Base-by-base conservation (phyloP, 2,329 filamentous ascomycete species). In the Mycocentrospora acerina region DNA sequence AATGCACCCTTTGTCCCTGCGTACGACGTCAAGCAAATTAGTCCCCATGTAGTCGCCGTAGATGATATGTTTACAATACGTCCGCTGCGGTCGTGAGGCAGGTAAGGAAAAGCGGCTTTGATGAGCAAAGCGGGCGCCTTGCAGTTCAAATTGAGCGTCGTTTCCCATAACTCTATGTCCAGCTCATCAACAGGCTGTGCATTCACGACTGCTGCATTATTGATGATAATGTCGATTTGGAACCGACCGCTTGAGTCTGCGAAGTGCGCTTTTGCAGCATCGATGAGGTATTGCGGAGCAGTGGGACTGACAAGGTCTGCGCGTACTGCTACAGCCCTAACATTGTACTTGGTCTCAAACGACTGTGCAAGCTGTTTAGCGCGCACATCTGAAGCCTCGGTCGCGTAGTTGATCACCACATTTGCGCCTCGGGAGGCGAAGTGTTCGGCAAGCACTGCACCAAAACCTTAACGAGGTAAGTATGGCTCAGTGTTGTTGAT, bases 151-250 rank as follows among this genome's bases (percentile, higher is more conserved):
- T 48, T 41, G 37, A 51, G 48, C 5, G 48, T 51, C 17, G 39
- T 25, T 5, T 51, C 43, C 24, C 41, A 50, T 13, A 42, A 25
- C 7, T 26, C 27, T 4, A 47, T 12, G 25, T 46, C 43, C 11
- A 50, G 35, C 7, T 43, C 38, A 4, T 51, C 29, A 24, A 51
- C 40, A 11, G 41, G 39, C 26, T 51, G 48, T 14, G 48, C 48
- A 35, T 51, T 51, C 8, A 51, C 48, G 26, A 32, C 40, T 17
- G 48, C 48, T 8, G 48, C 48, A 64, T 91, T 93, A 76, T 93
- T 91, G 72, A 93, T 71, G 27, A 93, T 71, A 42, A 93, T 87
- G 69, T 91, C 86, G 59, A 93, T 78, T 51, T 82, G 79, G 57
- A 88, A 78, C 28, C 67, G 65, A 37, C 66, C 62, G 40, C 66